Conservation (phyloP, 2,329 filamentous ascomycete genomes). For the Trichophaea hybrida region DNA sequence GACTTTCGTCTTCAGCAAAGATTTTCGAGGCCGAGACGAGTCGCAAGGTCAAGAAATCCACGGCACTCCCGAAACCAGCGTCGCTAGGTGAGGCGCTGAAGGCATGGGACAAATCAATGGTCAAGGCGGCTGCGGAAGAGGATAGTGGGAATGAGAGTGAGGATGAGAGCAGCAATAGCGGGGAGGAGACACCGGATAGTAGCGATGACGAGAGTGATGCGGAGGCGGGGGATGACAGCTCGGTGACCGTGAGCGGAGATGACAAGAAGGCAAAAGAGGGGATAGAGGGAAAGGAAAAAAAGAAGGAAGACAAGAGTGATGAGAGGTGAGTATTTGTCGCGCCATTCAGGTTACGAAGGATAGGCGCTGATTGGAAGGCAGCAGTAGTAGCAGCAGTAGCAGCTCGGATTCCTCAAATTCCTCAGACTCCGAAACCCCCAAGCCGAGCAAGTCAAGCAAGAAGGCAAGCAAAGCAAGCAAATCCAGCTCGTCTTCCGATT, state of each 20-base stretch:
- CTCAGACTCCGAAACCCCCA: neutral
- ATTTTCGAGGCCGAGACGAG: slow-evolving; percentile 32
- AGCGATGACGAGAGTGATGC: slow-evolving; percentile 3
- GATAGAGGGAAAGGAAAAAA: neutral
- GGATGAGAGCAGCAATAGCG: slow-evolving; percentile 3
- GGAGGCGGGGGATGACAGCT: neutral
- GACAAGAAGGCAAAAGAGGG: neutral
- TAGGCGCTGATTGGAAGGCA: neutral
- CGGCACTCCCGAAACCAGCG: slow-evolving; percentile 21
- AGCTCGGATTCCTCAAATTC: neutral
- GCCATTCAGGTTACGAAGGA: neutral
- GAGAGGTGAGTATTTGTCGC: neutral
- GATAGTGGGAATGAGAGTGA: slow-evolving; percentile 6
- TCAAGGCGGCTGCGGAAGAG: neutral
- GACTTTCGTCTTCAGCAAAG: slow-evolving; percentile 33
- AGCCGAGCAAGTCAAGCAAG: too few species aligned
- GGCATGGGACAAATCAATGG: neutral
- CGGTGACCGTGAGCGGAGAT: neutral
- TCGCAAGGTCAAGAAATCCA: slow-evolving; percentile 23
- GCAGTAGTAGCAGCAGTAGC: neutral
- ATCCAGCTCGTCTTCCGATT: neutral
- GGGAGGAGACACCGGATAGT: neutral
- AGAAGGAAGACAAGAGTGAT: neutral
- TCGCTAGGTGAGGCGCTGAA: slow-evolving; percentile 8
- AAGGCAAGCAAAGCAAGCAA: too few species aligned